Base-by-base conservation (phyloP, 495 filamentous ascomycete species). In the Aspergillus sparsus region DNA sequence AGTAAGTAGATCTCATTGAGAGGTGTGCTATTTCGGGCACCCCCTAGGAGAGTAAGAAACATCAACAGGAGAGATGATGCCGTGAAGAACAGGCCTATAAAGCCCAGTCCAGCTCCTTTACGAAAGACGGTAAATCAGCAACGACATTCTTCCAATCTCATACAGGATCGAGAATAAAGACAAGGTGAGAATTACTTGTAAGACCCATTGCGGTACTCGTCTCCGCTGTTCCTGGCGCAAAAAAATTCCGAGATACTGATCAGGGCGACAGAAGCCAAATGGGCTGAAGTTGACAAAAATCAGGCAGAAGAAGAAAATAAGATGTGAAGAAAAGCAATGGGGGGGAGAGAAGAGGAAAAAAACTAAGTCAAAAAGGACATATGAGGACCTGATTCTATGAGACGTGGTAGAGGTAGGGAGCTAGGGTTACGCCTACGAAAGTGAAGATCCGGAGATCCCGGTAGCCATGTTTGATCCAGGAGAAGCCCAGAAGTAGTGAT, bases 1-100 rank as follows among this genome's bases (percentile, higher is more conserved):
- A 97, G 84, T 81, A 96, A 95, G 77, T 87, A 96, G 64, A 91
- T 89, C 44, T 87, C 64, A 63, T 87, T 83, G 15, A 91, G 77
- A 6, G 92, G 92, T 11, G 72, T 81, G 10, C 69, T 71, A 60
- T 81, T 75, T 34, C 77, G 79, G 6, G 81, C 74, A 50, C 90
- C 92, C 27, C 84, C 89, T 31, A 97, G 82, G 49, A 96, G 77
- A 54, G 91, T 82, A 71, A 97, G 85, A 75, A 92, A 89, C 56
- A 92, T 87, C 63, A 97, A 74, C 44, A 95, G 76, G 55, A 90
- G 74, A 32, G 90, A 85, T 59, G 83, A 85, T 56, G 85, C 85
- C 72, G 89, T 87, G 65, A 96, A 84, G 72, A 95, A 74, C 58
- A 93, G 83, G 73, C 89, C 87, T 41, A 84, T 57, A 55, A 88